Evolutionary conservation across 139 green algal species (phyloP).

Genomic region (Microglena sp.): DNA sequence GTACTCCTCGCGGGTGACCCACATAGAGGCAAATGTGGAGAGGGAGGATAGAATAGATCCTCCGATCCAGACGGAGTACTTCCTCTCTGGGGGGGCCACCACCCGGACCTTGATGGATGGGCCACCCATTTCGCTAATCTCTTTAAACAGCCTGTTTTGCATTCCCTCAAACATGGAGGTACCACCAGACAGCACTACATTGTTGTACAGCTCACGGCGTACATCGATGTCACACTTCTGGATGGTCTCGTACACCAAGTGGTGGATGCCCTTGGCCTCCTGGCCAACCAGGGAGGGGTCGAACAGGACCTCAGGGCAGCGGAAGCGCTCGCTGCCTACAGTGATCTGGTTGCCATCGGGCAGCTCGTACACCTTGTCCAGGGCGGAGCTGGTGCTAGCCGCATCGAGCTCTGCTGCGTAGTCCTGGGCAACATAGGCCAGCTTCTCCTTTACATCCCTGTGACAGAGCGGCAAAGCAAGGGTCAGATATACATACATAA

Average conservation of each 20-base stretch:
- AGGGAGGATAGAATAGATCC: conserved; percentile 86
- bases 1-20: conserved; percentile 74
- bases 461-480: not conserved
- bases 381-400: conserved; percentile 45
- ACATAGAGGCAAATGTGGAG: conserved; percentile 85
- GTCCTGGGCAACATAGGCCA: conserved; percentile 87
- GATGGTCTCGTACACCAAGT: conserved; percentile 78
- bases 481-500: not conserved
- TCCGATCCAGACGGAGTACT: conserved; percentile 92
- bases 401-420: conserved; percentile 81
- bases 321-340: conserved; percentile 52
- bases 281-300: conserved; percentile 49
- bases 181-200: conserved; percentile 80
- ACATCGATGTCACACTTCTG: conserved; percentile 94
- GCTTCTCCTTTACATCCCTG: conserved; percentile 98
- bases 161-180: conserved; percentile 82
- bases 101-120: conserved; percentile 62
- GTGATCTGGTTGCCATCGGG: conserved; percentile 50
- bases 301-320: conserved; percentile 88
- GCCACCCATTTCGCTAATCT: not conserved
- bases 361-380: conserved; percentile 88
- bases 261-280: conserved; percentile 61
- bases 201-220: conserved; percentile 77
- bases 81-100: conserved; percentile 59
- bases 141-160: conserved; percentile 7